A percentile compares a stretch with the other conserved stretches of the same genome.
Evolutionary conservation across 768 basidiomycete species (phyloP).

Genomic region (Leccinellum rugosiceps): DNA sequence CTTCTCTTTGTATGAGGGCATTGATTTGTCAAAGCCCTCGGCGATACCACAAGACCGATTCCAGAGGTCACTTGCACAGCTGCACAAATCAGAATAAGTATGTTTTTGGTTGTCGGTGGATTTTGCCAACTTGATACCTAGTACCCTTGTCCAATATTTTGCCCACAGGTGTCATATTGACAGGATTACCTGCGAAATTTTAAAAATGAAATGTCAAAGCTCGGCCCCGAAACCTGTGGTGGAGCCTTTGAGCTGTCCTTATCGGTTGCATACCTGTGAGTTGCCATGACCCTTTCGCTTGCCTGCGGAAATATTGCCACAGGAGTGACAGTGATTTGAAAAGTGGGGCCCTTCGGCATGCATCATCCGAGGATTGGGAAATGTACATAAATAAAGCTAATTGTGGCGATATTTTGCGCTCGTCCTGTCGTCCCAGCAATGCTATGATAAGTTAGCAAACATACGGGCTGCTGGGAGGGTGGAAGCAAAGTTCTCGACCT

Average conservation of each 20-base stretch:
- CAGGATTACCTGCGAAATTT: background rate
- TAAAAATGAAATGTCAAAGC: background rate
- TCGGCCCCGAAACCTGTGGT: constrained; percentile 10
- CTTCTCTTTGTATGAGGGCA: constrained; percentile 7
- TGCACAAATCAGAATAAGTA: constrained; percentile 6
- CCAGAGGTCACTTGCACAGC: background rate
- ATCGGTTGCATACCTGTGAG: too few relatives aligned
- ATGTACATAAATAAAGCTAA: constrained; percentile 9
- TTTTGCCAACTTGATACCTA: background rate
- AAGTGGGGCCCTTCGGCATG: constrained; percentile 1
- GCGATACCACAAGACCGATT: constrained; percentile 10
- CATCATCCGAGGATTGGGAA: constrained; percentile 9
- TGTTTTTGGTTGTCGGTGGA: constrained; percentile 1
- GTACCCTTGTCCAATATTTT: constrained; percentile 4
- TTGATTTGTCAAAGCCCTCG: constrained; percentile 11
- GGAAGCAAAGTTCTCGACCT: background rate
- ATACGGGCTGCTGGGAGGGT: constrained; percentile 1
- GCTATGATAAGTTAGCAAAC: background rate
- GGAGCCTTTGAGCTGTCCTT: background rate
- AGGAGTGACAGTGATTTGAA: constrained; percentile 1
- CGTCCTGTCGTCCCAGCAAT: constrained; percentile 1
- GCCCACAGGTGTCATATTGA: constrained; percentile 1
- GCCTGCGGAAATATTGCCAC: constrained; percentile 4
- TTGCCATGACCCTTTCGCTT: constrained; percentile 2
- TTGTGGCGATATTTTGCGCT: constrained; percentile 5